Conservation (phyloP, 2,329 filamentous ascomycete genomes). For the Alternaria triticimaculans region DNA sequence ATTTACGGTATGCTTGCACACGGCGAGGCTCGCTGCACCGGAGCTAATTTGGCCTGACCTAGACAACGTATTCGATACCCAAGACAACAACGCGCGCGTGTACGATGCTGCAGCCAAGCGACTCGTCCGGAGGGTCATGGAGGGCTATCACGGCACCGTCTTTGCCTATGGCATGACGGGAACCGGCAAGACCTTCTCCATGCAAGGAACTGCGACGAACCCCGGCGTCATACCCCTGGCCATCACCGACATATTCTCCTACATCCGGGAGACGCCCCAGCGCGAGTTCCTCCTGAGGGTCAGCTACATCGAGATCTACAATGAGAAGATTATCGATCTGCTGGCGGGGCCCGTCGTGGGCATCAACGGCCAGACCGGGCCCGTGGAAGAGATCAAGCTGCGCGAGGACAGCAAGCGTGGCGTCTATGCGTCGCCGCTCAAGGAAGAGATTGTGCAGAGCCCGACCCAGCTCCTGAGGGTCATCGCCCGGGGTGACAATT, state of each 20-base stretch:
- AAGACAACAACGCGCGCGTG: constrained; percentile 92
- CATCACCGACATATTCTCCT: constrained; percentile 99
- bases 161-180: constrained; percentile 99
- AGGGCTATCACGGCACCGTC: constrained; percentile 97
- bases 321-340: constrained; percentile 95
- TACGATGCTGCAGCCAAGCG: constrained; percentile 95
- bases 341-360: constrained; percentile 74
- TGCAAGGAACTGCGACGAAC: constrained; percentile 96
- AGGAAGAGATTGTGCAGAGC: constrained; percentile 98
- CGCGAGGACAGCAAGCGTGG: constrained; percentile 95
- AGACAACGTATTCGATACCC: constrained; percentile 96
- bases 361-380: constrained; percentile 52
- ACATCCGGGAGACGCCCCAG: constrained; percentile 94
- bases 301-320: constrained; percentile 98
- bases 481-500: constrained; percentile 91
- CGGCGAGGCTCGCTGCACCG: constrained; percentile 9
- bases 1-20: constrained; percentile 74
- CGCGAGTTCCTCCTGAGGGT: constrained; percentile 93
- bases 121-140: constrained; percentile 95
- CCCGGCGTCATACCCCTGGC: constrained; percentile 96
- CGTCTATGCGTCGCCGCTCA: constrained; percentile 93
- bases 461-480: constrained; percentile 93
- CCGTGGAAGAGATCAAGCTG: constrained; percentile 94
- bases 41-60: constrained; percentile 20
- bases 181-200: constrained; percentile 98